Evolutionary conservation across 2,329 filamentous ascomycete genomes (phyloP), one percentile per base, ranked within the genome.

Genomic region (Xylariaceae sp.): DNA sequence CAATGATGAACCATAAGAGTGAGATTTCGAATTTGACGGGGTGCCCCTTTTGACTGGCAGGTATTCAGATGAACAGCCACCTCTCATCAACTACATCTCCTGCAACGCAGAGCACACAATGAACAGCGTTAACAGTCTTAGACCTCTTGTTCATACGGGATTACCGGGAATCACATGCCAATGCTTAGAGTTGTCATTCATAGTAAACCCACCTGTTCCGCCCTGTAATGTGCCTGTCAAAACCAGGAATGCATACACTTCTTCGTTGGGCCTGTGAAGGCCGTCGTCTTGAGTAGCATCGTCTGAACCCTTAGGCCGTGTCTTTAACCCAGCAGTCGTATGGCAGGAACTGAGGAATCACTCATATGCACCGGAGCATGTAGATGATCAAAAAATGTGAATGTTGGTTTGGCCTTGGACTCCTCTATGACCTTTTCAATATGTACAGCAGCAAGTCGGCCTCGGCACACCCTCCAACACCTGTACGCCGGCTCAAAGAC

Each of bases 351-450:
- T 9, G 2, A 49, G 6, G 37, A 10, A 52, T 61, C 56, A 56
- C 61, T 3, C 4, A 17, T 13, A 51, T 37, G 48, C 42, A 35
- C 37, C 6, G 15, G 4, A 17, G 7, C 34, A 7, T 23, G 15
- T 53, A 18, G 50, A 2, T 37, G 44, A 52, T 67, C 58, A 66
- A 66, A 67, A 56, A 48, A 62, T 60, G 30, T 30, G 63, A 56
- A 51, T 42, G 17, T 39, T 51, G 37, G 37, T 57, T 62, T 53
- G 57, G 55, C 50, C 37, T 44, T 58, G 47, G 62, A 51, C 61
- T 57, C 58, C 57, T 67, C 65, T 68, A 68, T 69, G 65, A 64
- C 61, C 53, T 9, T 54, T 64, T 59, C 48, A 67, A 65, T 68
- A 70, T 68, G 62, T 70, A 69, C 67, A 70, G 58, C 58, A 42